Evolutionary conservation across 2,329 filamentous ascomycete genomes (phyloP).

Genomic region (Venturia asperata): DNA sequence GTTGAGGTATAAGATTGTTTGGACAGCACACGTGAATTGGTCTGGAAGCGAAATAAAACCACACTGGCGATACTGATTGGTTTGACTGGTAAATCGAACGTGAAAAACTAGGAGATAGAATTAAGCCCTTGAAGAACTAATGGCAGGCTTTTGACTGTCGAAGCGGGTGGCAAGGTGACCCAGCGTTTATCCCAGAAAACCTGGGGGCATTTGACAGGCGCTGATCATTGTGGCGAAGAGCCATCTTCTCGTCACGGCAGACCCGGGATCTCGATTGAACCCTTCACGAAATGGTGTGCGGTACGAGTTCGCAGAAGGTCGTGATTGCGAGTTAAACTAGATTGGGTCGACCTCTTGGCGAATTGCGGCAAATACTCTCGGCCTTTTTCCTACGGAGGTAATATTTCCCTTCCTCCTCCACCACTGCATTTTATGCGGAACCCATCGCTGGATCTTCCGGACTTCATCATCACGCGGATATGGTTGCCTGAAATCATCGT

Average conservation of each 20-base stretch:
- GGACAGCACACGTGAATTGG: not conserved
- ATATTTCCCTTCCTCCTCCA: not conserved
- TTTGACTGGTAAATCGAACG: not conserved
- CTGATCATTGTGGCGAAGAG: slow-evolving; percentile 5
- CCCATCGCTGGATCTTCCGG: not conserved
- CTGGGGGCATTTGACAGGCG: not conserved
- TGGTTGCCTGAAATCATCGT: not conserved
- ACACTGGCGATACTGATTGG: not conserved
- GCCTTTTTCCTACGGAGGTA: not conserved
- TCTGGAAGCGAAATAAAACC: not conserved
- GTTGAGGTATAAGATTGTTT: not conserved
- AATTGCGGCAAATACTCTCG: not conserved
- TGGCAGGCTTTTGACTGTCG: not conserved
- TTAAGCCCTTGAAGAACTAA: not conserved
- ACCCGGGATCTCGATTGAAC: not conserved
- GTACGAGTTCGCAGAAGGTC: not conserved
- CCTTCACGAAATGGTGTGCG: not conserved
- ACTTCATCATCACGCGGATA: not conserved
- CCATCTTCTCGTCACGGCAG: not conserved
- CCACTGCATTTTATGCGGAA: not conserved
- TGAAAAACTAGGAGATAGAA: not conserved
- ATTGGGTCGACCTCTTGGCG: not conserved
- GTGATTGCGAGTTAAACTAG: not conserved
- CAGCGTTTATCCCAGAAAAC: not conserved
- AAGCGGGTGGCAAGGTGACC: not conserved